Evolutionary conservation across 768 basidiomycete genomes (phyloP), one percentile per base, ranked within the genome.

Genomic region (Tricholoma flavovirens): DNA sequence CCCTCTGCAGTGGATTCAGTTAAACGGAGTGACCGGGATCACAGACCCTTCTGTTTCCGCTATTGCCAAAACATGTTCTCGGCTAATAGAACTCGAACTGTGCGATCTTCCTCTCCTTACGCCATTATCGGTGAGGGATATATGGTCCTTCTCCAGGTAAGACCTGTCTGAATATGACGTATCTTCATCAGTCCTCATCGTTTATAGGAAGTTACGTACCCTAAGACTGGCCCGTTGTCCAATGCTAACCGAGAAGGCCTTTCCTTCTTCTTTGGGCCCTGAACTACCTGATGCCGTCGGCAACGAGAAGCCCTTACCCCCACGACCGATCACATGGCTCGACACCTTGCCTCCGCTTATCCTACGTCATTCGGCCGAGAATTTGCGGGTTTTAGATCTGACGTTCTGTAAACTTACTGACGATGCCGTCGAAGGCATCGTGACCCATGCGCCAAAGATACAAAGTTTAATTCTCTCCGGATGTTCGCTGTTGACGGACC

Each of bases 61-160:
- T 11, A 80, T 97, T 60, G 86, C 84, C 15, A 85, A 82, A 54
- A 77, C 83, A 9, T 92, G 90, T 66, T 83, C 88, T 4, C 79
- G 82, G 57, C 82, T 97, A 22, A 74, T 88, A 53, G 93, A 95
- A 69, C 75, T 96, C 59, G 93, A 97, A 66, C 72, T 95, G 35
- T 83, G 73, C 64, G 80, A 80, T 63, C 83, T 92, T 58, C 80
- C 82, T 9, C 75, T 83, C 38, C 64, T 97, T 54, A 89, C 88
- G 7, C 79, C 82, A 5, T 67, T 79, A 46, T 84, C 90, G 0
- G 77, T 92, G 32, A 82, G 87, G 35, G 90, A 92, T 64, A 77
- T 97, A n/a, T 88, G 93, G 79, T 77, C 79, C 29, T 90, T 84
- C 69, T 87, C 87, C 45, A 83, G 78, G 72, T 79, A 68, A 64